Evolutionary conservation across 2,329 filamentous ascomycete species (phyloP), one percentile per base, ranked within the genome.

Genomic region (Dothideomycetes sp.): DNA sequence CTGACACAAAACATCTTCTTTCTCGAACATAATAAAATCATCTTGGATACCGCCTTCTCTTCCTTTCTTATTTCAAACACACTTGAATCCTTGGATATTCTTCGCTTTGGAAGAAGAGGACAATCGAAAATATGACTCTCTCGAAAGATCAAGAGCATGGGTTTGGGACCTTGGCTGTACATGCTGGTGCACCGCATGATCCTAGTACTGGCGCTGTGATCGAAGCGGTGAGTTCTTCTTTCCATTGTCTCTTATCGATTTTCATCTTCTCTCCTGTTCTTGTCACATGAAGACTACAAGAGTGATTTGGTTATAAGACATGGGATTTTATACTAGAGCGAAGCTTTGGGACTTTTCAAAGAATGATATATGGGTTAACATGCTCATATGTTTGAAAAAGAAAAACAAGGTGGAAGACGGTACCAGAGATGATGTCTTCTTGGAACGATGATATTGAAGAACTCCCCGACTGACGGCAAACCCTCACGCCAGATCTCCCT

Each of bases 121-220:
- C n/a, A n/a, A n/a, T n/a, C n/a, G n/a, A n/a, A n/a, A 19, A 40
- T n/a, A 40, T 40, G 37, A 24, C 28, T 28, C 37, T 25, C 10
- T 40, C 28, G 22, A 29, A 27, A 33, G 28, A 40, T 33, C 28
- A 28, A 49, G 72, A 80, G 44, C 80, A 86, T 61, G 72, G 77
- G 48, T 96, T 98, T 65, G 91, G 86, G 47, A 98, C 91, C 33
- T 76, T 93, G 47, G 91, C 91, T 43, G 91, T 98, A 15, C 91
- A 98, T 65, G 88, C 89, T 48, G 91, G 91, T 47, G 76, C 86
- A 30, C 85, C 85, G 54, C 84, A 93, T 62, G 91, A 98, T 66
- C 84, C 89, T 33, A 70, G 76, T 28, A 98, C 89, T 17, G 91
- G 91, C 49, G 91, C 91, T 51, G 91, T 98, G 54, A 98, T 98